Base-by-base conservation (phyloP, 108 stramenopile species). In the Stephanodiscus triporus region DNA sequence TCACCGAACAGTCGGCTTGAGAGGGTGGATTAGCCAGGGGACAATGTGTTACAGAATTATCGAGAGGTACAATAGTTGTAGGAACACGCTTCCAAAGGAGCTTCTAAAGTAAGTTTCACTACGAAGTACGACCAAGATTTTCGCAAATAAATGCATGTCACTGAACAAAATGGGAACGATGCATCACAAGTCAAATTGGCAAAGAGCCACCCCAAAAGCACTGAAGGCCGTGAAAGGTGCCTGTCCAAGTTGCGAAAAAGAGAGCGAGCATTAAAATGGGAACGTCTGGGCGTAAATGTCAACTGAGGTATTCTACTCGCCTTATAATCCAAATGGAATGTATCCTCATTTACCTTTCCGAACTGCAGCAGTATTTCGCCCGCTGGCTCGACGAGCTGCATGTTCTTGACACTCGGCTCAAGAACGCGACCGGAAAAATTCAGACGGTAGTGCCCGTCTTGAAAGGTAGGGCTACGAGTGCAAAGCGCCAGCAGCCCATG, bases 291-390 rank as follows among this genome's bases (percentile, higher is more conserved):
- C n/a, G n/a, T n/a, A n/a, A n/a, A 8, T 27, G 42, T 47, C 42
- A 19, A 24, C 6, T 3, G 50, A 17, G 47, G 48, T 51, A 6
- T 30, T 23, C 24, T 51, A 30, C 56, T 57, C 22, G 78, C 77
- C 73, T 82, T 84, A 64, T 80, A 91, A 73, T 91, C 90, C 57
- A 91, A 62, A 47, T 89, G 87, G 76, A 89, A 91, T 26, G 66
- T 64, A 20, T 86, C 73, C 17, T 89, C 81, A 45, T 78, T 83
- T 13, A 87, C 87, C 83, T 86, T 88, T 17, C 90, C 90, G 50
- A 91, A 91, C 59, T 91, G 90, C 50, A 85, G 57, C n/a, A 91
- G 57, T 16, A 78, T 60, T 45, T 89, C 68, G 17, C 79, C 78
- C 30, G 59, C 79, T 42, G 73, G 54, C 63, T 84, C 84, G 9